Evolutionary conservation across 805 yeast genomes (phyloP).

Genomic region (Starmerella asiatica): DNA sequence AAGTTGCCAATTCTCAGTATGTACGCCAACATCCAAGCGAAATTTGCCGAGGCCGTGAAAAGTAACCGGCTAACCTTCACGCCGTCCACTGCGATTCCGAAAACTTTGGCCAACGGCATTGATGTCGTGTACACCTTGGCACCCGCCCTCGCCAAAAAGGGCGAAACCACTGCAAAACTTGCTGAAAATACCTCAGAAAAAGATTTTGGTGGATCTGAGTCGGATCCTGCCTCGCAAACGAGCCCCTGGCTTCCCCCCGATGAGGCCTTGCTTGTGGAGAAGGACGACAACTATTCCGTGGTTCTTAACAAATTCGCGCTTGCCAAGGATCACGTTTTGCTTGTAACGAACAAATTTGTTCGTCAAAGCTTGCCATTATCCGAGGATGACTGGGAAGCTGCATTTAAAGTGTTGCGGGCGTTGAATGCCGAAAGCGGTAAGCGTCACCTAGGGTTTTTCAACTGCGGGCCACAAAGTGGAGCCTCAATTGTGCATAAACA

Average conservation of each 20-base stretch:
- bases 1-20: too few relatives aligned
- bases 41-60: constrained; percentile 37
- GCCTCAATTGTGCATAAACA: constrained; percentile 95
- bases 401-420: constrained; percentile 40
- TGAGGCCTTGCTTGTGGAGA: constrained; percentile 51
- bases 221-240: constrained; percentile 1
- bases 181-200: constrained; percentile 1
- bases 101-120: constrained; percentile 26
- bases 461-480: constrained; percentile 78
- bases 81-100: constrained; percentile 32
- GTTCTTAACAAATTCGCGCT: constrained; percentile 82
- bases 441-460: constrained; percentile 70
- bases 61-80: constrained; percentile 39
- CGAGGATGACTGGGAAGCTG: constrained; percentile 52
- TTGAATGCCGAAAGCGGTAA: constrained; percentile 34
- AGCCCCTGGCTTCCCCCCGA: constrained; percentile 76
- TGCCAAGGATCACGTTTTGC: constrained; percentile 59
- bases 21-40: constrained; percentile 16
- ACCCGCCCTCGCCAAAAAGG: constrained; percentile 27
- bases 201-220: not conserved
- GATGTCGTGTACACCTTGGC: constrained; percentile 27
- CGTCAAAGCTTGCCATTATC: constrained; percentile 60
- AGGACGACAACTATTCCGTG: constrained; percentile 41
- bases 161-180: constrained; percentile 5
- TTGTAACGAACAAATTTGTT: constrained; percentile 62